Evolutionary conservation across 163 green algal species (phyloP).

Genomic region (Chlorella variabilis): DNA sequence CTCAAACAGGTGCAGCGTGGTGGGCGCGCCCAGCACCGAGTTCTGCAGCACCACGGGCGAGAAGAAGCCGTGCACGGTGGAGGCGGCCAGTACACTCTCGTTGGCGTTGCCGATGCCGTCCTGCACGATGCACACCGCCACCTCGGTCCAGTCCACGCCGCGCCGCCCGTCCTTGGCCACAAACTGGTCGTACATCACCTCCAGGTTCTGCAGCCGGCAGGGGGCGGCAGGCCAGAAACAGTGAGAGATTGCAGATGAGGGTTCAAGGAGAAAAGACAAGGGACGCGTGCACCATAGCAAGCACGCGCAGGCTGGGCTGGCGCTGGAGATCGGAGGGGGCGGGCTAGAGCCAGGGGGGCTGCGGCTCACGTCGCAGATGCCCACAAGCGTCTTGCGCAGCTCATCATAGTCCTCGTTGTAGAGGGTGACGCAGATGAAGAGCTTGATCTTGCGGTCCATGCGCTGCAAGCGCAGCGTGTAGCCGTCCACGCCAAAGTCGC

Average conservation of each 20-base stretch:
- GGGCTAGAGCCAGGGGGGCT: not conserved
- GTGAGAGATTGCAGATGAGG: not conserved
- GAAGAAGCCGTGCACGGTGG: slow-evolving; percentile 51
- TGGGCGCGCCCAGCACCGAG: slow-evolving; percentile 42
- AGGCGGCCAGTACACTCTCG: slow-evolving; percentile 32
- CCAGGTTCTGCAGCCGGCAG: slow-evolving; percentile 44
- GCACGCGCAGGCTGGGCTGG: too few species aligned
- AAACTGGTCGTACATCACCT: slow-evolving; percentile 54
- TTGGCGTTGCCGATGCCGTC: slow-evolving; percentile 45
- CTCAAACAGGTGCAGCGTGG: slow-evolving; percentile 54
- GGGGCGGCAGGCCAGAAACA: too few species aligned
- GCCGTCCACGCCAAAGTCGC: slow-evolving; percentile 55
- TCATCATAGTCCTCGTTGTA: slow-evolving; percentile 58
- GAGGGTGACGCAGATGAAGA: slow-evolving; percentile 55
- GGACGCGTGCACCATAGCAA: too few species aligned
- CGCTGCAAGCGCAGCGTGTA: slow-evolving; percentile 51
- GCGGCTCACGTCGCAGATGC: slow-evolving; percentile 44
- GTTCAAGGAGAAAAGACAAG: too few species aligned
- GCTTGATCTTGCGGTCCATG: slow-evolving; percentile 46
- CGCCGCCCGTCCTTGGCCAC: slow-evolving; percentile 35
- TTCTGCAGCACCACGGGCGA: slow-evolving; percentile 46
- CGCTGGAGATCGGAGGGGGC: not conserved
- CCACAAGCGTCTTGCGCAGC: slow-evolving; percentile 54
- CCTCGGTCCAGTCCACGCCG: slow-evolving; percentile 55
- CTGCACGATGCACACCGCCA: slow-evolving; percentile 54